These are phyloP conservation scores for Botrytis elliptica DNA, from an alignment of 2,329 filamentous ascomycete genomes.

Conservation along the genomic window DNA sequence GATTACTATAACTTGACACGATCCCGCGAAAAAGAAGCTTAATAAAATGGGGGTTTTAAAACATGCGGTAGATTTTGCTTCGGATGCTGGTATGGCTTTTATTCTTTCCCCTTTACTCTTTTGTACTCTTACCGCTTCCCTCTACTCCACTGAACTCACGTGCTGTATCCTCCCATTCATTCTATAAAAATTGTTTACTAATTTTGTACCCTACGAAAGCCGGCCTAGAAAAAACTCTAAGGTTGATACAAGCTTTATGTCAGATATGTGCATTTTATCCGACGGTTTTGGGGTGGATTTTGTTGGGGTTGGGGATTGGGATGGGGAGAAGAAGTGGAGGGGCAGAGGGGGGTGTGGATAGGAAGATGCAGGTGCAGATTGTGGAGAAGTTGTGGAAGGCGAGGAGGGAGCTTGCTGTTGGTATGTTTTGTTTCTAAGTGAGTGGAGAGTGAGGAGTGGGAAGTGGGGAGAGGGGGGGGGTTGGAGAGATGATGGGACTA, in stretches of 20 bases:
- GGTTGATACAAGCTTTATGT: conserved; percentile 54
- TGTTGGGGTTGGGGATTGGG: conserved; percentile 33
- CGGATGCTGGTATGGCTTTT: conserved; percentile 29
- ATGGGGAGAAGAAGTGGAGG: conserved; percentile 31
- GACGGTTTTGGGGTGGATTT: not conserved
- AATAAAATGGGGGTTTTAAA: conserved; percentile 20
- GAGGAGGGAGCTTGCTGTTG: conserved; percentile 44
- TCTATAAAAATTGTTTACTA: not conserved
- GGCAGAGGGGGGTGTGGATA: not conserved
- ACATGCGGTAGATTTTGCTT: conserved; percentile 31
- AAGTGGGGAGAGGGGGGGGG: not conserved
- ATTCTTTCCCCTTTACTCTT: too few species aligned
- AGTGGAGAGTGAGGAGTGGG: not conserved
- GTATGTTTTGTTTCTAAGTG: conserved; percentile 36
- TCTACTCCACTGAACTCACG: not conserved
- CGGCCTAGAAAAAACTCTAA: conserved; percentile 60
- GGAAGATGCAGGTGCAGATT: conserved; percentile 37
- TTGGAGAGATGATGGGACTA: too few species aligned
- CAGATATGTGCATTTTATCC: conserved; percentile 50
- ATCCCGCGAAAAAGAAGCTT: not conserved
- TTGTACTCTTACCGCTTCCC: not conserved
- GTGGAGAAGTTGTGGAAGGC: conserved; percentile 39
- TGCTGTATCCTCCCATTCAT: not conserved
- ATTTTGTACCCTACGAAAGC: conserved; percentile 41
- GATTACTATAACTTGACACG: not conserved